Percentiles rank a stretch among this genome's conserved stretches.
Evolutionary conservation across 2,329 filamentous ascomycete genomes (phyloP).

Genomic region (Chaetomium olivaceum): DNA sequence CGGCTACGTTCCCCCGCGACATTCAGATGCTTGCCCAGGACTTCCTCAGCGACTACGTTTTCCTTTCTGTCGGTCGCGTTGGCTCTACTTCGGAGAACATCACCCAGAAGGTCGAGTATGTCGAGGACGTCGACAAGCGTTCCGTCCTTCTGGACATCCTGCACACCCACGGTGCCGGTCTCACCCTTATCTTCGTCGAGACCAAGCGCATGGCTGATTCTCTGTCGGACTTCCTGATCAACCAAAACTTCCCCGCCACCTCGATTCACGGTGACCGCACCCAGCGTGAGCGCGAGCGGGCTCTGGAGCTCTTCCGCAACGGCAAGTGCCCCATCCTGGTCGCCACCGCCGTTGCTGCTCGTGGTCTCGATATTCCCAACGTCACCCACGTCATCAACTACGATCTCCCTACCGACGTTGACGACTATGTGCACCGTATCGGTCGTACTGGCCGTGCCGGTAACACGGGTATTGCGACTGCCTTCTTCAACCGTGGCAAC

Average conservation of each 20-base stretch:
- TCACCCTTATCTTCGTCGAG: constrained; percentile 98
- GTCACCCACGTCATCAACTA: constrained; percentile 99
- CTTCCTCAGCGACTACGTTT: constrained; percentile 99
- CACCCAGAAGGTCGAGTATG: constrained; percentile 95
- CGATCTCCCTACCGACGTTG: constrained; percentile 97
- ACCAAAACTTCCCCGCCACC: constrained; percentile 96
- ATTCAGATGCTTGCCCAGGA: constrained; percentile 99
- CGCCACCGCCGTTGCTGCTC: constrained; percentile 91
- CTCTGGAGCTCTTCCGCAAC: constrained; percentile 95
- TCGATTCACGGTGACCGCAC: constrained; percentile 99
- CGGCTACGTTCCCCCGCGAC: constrained; percentile 96
- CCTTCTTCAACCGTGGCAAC: constrained; percentile 99
- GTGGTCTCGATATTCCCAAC: constrained; percentile 90
- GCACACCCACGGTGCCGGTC: constrained; percentile 84
- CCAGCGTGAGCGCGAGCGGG: constrained; percentile 97
- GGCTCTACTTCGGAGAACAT: constrained; percentile 99
- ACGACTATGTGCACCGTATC: constrained; percentile 98
- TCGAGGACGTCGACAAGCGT: constrained; percentile 96
- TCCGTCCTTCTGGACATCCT: constrained; percentile 96
- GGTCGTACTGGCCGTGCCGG: constrained; percentile 99
- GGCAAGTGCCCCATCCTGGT: constrained; percentile 95
- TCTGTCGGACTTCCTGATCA: constrained; percentile 96
- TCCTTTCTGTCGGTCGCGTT: constrained; percentile 97
- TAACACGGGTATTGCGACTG: constrained; percentile 97
- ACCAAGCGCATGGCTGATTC: constrained; percentile 99